These are phyloP conservation scores for Coemansia asiatica DNA, from an alignment of 192 early-diverging fungal species.

Conservation along the genomic window DNA sequence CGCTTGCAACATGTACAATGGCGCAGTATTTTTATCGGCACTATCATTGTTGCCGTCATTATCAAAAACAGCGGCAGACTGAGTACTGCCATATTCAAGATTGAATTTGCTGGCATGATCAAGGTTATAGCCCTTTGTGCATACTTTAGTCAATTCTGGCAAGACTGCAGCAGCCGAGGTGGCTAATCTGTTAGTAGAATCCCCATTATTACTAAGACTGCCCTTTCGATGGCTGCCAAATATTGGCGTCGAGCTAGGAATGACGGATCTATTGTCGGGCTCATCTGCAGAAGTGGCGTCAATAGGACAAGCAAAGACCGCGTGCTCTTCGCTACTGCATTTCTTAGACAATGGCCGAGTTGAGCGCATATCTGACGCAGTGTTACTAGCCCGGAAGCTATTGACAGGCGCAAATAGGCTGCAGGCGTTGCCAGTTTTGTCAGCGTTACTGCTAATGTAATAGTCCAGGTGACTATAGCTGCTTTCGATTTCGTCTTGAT, in stretches of 20 bases:
- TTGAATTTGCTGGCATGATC: no score
- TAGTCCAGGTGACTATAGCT: conserved; percentile 6
- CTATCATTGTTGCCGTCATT: no score
- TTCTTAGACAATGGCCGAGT: conserved; percentile 1
- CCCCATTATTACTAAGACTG: conserved; percentile 20
- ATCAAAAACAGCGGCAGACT: no score
- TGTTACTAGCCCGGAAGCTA: conserved; percentile 14
- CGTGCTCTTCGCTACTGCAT: conserved; percentile 11
- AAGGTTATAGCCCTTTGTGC: no score
- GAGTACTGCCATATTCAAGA: no score
- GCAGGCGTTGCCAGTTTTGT: conserved; percentile 4
- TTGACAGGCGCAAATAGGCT: conserved; percentile 41
- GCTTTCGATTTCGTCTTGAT: not conserved
- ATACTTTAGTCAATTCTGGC: no score
- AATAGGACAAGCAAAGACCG: not conserved
- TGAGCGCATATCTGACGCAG: not conserved
- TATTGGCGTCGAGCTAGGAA: not conserved
- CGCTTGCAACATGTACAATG: no score
- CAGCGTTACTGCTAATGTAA: conserved; percentile 8
- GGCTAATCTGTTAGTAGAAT: conserved; percentile 13
- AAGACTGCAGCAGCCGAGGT: conserved; percentile 5
- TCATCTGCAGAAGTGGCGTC: conserved; percentile 6
- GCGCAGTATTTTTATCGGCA: no score
- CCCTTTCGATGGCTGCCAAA: conserved; percentile 3
- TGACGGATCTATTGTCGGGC: conserved; percentile 7